Conservation (phyloP, 2,329 filamentous ascomycete genomes). For the Rutstroemia sp. region DNA sequence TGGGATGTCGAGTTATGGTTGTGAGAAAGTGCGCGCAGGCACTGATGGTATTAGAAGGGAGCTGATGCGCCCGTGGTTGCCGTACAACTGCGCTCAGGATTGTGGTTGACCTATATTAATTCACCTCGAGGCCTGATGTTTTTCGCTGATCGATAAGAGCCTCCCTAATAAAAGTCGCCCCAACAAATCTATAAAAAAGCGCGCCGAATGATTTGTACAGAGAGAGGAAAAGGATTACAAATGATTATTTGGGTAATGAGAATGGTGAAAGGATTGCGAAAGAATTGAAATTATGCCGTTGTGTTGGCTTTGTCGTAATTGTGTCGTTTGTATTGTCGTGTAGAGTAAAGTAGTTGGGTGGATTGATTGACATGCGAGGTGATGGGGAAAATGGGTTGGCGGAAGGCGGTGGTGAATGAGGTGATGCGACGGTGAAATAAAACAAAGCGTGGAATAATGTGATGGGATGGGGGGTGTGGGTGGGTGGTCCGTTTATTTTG, state of each 20-base stretch:
- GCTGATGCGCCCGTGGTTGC: background rate
- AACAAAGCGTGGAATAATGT: too few species aligned
- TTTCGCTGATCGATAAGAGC: conserved; percentile 2
- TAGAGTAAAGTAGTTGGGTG: background rate
- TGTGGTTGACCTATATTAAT: conserved; percentile 1
- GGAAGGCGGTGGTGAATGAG: background rate
- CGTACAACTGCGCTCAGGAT: background rate
- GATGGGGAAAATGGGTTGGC: background rate
- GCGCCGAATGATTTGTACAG: conserved; percentile 3
- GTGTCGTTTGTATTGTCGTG: background rate
- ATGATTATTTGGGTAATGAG: background rate
- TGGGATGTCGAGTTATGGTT: background rate
- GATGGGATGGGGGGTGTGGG: too few species aligned
- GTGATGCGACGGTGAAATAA: background rate
- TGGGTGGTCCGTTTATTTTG: too few species aligned
- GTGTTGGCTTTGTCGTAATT: background rate
- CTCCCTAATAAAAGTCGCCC: conserved; percentile 1
- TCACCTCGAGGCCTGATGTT: conserved; percentile 1
- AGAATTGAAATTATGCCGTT: background rate
- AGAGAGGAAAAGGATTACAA: conserved; percentile 3
- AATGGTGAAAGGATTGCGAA: background rate
- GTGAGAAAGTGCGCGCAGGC: conserved; percentile 5
- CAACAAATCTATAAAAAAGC: background rate
- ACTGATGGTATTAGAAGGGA: background rate
- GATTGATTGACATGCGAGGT: background rate